Percentiles rank a stretch among this genome's conserved stretches.
Conservation (phyloP, 75 land plant species). For the Adiantum capillusveneris region DNA sequence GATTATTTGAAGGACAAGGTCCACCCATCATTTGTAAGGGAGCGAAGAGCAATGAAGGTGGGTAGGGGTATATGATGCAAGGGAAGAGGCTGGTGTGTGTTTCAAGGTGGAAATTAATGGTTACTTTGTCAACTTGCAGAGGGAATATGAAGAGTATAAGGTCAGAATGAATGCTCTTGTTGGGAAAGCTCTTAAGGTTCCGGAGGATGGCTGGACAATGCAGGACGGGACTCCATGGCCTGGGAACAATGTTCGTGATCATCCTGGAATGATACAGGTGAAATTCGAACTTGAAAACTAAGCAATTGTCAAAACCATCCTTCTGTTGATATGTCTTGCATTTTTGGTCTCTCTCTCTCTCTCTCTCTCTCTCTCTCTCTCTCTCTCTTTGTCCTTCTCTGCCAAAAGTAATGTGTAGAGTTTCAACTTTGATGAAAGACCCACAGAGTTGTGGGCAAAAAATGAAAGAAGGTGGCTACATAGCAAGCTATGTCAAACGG, state of each 20-base stretch:
- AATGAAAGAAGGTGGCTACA: too few species aligned
- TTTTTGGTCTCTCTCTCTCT: too few species aligned
- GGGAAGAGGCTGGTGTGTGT: background rate
- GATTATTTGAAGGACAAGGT: slow-evolving; percentile 69
- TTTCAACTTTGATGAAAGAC: too few species aligned
- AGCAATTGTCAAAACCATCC: too few species aligned
- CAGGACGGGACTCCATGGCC: slow-evolving; percentile 76
- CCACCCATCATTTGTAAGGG: slow-evolving; percentile 52
- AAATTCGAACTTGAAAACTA: background rate
- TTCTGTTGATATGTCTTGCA: too few species aligned
- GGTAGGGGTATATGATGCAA: background rate
- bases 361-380: too few species aligned
- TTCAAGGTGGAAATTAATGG: background rate
- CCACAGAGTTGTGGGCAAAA: too few species aligned
- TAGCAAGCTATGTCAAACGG: too few species aligned
- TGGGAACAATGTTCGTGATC: slow-evolving; percentile 60
- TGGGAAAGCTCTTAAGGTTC: slow-evolving; percentile 55
- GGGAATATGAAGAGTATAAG: slow-evolving; percentile 81
- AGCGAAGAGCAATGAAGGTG: slow-evolving; percentile 71
- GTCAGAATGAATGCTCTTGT: slow-evolving; percentile 66
- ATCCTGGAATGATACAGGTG: slow-evolving; percentile 81
- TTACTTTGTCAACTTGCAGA: slow-evolving; percentile 26
- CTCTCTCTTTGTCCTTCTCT: too few species aligned
- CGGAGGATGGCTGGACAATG: slow-evolving; percentile 72
- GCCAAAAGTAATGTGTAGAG: too few species aligned